Evolutionary conservation across 257 asterid species (phyloP).

Genomic region (Voacanga thouarsii): DNA sequence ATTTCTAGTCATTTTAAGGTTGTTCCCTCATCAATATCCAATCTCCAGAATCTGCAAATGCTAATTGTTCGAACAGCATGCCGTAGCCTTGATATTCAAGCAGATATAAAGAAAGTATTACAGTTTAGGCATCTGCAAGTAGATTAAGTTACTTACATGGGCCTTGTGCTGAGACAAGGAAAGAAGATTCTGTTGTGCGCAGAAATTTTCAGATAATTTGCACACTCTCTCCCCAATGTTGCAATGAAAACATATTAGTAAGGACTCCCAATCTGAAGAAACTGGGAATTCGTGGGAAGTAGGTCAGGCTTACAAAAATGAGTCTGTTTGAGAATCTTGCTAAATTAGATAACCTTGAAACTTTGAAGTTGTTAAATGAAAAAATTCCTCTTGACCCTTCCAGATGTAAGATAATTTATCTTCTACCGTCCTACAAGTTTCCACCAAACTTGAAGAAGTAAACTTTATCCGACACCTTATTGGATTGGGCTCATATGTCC

Average conservation of each 20-base stretch:
- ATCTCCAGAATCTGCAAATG: conserved; percentile 45
- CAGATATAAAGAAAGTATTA: conserved; percentile 39
- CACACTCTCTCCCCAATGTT: conserved; percentile 34
- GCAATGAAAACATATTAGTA: conserved; percentile 37
- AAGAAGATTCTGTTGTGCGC: conserved; percentile 36
- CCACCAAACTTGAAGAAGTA: conserved; percentile 43
- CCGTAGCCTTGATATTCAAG: conserved; percentile 30
- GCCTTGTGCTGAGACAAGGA: conserved; percentile 34
- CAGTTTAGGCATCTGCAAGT: conserved; percentile 41
- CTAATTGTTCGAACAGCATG: conserved; percentile 30
- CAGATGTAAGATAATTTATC: conserved; percentile 20
- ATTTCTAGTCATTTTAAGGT: conserved; percentile 33
- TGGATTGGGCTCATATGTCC: conserved; percentile 40
- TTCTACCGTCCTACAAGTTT: conserved; percentile 38
- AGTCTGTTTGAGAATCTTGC: conserved; percentile 32
- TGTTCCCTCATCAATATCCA: conserved; percentile 37
- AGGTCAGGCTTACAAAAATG: conserved; percentile 16
- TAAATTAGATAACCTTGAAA: conserved; percentile 38
- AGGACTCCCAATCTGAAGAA: conserved; percentile 38
- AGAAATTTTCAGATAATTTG: conserved; percentile 37
- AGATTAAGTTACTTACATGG: conserved; percentile 32
- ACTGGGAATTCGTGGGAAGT: conserved; percentile 37
- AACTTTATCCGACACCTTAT: conserved; percentile 36
- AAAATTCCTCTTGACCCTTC: conserved; percentile 34
- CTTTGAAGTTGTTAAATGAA: conserved; percentile 37